Evolutionary conservation across 441 rosid species (phyloP).

Genomic region (Hura crepitans): DNA sequence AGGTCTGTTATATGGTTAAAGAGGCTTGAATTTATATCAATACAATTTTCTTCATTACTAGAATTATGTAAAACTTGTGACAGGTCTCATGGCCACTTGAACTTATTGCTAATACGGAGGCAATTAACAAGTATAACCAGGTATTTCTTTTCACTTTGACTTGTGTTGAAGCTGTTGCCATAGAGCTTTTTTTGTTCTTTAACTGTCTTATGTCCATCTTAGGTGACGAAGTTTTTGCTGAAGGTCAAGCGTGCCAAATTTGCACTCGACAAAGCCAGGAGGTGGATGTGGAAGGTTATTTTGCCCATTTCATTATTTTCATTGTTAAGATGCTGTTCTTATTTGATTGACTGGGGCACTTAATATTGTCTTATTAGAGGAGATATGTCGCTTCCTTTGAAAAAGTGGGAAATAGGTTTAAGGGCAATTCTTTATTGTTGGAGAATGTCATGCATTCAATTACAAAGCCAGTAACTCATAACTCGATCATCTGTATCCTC

Average conservation of each 20-base stretch:
- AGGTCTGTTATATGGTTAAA: slow-evolving; percentile 40
- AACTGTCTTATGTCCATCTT: slow-evolving; percentile 28
- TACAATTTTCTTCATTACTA: slow-evolving; percentile 5
- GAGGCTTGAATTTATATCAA: slow-evolving; percentile 17
- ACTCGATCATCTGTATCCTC: slow-evolving; percentile 18
- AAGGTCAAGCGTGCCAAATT: slow-evolving; percentile 95
- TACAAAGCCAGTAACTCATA: not conserved
- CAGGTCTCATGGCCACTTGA: slow-evolving; percentile 99
- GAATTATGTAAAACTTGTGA: slow-evolving; percentile 19
- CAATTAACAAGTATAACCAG: slow-evolving; percentile 93
- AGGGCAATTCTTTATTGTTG: not conserved
- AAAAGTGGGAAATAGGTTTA: not conserved
- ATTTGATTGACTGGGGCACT: not conserved
- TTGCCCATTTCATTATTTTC: slow-evolving; percentile 14
- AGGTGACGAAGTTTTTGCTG: slow-evolving; percentile 91
- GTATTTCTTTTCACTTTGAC: slow-evolving; percentile 37
- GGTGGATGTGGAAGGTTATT: slow-evolving; percentile 97
- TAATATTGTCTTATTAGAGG: not conserved
- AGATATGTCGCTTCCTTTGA: not conserved
- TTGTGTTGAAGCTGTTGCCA: slow-evolving; percentile 17
- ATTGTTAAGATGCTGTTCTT: not conserved
- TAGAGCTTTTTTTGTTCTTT: slow-evolving; percentile 16
- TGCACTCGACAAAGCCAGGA: slow-evolving; percentile 88
- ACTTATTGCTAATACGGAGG: slow-evolving; percentile 81
- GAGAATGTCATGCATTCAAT: not conserved